A percentile compares a stretch with the other conserved stretches of the same genome.
These are phyloP conservation scores for Tetracladium marchalianum DNA, from an alignment of 495 filamentous ascomycete genomes.

Conservation along the genomic window DNA sequence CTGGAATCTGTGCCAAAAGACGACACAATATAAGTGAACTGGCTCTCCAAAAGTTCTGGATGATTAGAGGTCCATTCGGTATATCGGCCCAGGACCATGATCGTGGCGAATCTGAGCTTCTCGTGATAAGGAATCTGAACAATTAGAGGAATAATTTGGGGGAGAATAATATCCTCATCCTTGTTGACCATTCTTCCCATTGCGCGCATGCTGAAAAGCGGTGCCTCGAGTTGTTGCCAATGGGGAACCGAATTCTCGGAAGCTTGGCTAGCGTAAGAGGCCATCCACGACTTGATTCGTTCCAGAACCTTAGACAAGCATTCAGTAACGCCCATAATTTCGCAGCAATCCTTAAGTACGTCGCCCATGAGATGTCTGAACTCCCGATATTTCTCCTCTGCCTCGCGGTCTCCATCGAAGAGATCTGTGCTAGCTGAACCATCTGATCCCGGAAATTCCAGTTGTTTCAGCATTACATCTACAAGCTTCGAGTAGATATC, in stretches of 20 bases:
- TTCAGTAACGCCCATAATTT: constrained; percentile 85
- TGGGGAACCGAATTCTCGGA: constrained; percentile 70
- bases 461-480: constrained; percentile 84
- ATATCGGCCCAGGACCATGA: constrained; percentile 93
- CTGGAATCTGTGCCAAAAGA: constrained; percentile 77
- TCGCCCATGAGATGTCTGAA: constrained; percentile 97
- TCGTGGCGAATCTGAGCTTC: constrained; percentile 91
- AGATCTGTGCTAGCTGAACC: constrained; percentile 64
- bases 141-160: constrained; percentile 82
- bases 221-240: constrained; percentile 94
- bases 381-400: constrained; percentile 94
- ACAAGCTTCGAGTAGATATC: constrained; percentile 81
- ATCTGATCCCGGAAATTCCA: constrained; percentile 80
- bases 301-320: constrained; percentile 82
- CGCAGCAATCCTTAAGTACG: constrained; percentile 93
- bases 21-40: constrained; percentile 88
- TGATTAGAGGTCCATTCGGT: constrained; percentile 97
- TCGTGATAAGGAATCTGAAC: constrained; percentile 92
- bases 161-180: constrained; percentile 75
- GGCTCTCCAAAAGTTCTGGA: constrained; percentile 79
- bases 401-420: constrained; percentile 91
- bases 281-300: constrained; percentile 78
- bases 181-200: constrained; percentile 96
- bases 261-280: constrained; percentile 66
- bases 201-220: constrained; percentile 87